A percentile compares a stretch with the other conserved stretches of the same genome.
These are phyloP conservation scores for Venturia aucupariae DNA, from an alignment of 2,329 filamentous ascomycete species.

Conservation along the genomic window DNA sequence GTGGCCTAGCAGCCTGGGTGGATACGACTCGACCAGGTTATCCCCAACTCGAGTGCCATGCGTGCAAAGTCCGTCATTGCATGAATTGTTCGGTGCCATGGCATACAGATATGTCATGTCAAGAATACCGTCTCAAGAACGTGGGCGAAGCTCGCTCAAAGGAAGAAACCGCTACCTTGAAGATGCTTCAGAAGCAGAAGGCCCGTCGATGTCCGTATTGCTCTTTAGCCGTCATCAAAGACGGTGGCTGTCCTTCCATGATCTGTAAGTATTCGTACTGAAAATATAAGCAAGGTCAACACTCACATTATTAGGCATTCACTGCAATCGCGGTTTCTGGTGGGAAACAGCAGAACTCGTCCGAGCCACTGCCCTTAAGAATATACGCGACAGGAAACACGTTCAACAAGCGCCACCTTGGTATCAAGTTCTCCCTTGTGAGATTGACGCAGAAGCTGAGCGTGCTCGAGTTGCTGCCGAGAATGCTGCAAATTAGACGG, in stretches of 20 bases:
- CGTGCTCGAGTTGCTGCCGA: not conserved
- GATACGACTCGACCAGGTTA: not conserved
- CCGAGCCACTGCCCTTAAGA: not conserved
- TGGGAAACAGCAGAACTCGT: conserved; percentile 10
- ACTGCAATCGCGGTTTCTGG: conserved; percentile 11
- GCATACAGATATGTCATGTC: conserved; percentile 12
- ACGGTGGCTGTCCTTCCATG: conserved; percentile 14
- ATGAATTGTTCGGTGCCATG: conserved; percentile 9
- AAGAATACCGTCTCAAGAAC: conserved; percentile 8
- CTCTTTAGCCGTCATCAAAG: conserved; percentile 13
- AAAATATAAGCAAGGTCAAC: not conserved
- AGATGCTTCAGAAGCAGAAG: conserved; percentile 6
- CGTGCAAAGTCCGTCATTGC: conserved; percentile 8
- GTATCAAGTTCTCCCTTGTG: not conserved
- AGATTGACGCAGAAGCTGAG: conserved; percentile 1
- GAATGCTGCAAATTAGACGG: not conserved
- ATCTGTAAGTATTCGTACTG: not conserved
- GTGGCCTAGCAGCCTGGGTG: not conserved
- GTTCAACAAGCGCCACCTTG: not conserved
- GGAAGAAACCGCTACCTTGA: conserved; percentile 9
- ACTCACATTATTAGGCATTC: conserved; percentile 2
- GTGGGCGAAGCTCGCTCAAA: conserved; percentile 3
- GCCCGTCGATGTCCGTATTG: conserved; percentile 14
- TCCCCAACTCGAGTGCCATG: conserved; percentile 10
- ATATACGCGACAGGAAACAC: not conserved